phyloP scores from a whole-genome alignment of 148 eudicot genomes.

The Rhododendron molle region DNA sequence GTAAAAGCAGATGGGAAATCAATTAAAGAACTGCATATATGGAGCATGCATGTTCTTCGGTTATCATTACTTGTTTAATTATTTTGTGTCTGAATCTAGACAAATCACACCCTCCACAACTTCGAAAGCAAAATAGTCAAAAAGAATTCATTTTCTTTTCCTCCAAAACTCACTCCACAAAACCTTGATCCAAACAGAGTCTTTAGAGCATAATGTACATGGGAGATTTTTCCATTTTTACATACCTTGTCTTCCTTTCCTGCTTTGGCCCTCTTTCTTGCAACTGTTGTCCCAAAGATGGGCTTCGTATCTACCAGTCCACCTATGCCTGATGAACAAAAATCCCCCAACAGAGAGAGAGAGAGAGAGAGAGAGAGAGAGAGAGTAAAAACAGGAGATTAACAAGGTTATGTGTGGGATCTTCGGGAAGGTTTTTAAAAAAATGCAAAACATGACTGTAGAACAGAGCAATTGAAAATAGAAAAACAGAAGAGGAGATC shows the following conservation, averaged over 20 bases:
- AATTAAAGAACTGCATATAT: background rate
- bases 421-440: background rate
- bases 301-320: slow-evolving; percentile 81
- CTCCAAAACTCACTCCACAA: background rate
- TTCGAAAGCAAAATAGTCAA: too few species aligned
- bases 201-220: background rate
- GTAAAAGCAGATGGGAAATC: background rate
- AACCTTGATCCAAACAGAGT: background rate
- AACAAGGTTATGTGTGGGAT: too few species aligned
- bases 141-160: background rate
- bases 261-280: slow-evolving; percentile 93
- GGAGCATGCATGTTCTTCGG: background rate
- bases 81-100: background rate
- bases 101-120: too few species aligned
- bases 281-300: slow-evolving; percentile 81
- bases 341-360: background rate
- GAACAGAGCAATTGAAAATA: background rate
- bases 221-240: background rate
- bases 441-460: background rate
- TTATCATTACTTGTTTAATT: background rate
- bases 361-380: background rate
- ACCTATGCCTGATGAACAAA: slow-evolving; percentile 62
- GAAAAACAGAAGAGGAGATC: too few species aligned
- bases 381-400: background rate
- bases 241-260: slow-evolving; percentile 96